Conservation (phyloP, 139 green algal species). For the Diplosphaera chodatii region DNA sequence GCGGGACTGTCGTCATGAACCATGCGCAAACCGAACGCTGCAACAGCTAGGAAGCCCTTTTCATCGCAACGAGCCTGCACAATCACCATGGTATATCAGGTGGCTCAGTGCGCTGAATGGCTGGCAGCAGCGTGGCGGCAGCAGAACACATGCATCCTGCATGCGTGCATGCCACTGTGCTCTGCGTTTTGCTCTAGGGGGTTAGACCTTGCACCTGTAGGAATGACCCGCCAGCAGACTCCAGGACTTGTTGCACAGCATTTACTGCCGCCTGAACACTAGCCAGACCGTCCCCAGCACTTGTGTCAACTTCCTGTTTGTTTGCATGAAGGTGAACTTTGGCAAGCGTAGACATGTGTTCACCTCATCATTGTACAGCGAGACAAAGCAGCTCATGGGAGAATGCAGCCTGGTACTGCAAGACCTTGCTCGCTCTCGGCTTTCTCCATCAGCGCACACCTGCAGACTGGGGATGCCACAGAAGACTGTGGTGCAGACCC, state of each 20-base stretch:
- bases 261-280: constrained; percentile 51
- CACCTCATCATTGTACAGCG: no score
- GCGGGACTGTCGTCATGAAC: constrained; percentile 57
- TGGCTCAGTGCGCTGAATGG: no score
- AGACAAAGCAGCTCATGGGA: no score
- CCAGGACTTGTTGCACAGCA: constrained; percentile 63
- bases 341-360: no score
- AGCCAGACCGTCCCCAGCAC: constrained; percentile 6
- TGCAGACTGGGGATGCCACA: constrained; percentile 75
- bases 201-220: constrained; percentile 43
- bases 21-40: constrained; percentile 71
- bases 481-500: constrained; percentile 72
- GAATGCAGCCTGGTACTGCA: no score
- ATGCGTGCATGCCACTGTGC: no score
- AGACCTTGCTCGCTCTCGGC: no score
- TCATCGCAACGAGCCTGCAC: constrained; percentile 75
- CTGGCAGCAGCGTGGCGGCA: no score
- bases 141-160: no score
- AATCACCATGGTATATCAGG: no score
- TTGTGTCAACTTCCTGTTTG: constrained; percentile 5
- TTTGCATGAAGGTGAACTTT: no score
- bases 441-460: no score
- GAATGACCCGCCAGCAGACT: constrained; percentile 58
- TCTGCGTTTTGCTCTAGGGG: not conserved
- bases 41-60: constrained; percentile 83